Percentiles rank a stretch among this genome's conserved stretches.
Evolutionary conservation across 768 basidiomycete genomes (phyloP).

Genomic region (Mycena leptocephala): DNA sequence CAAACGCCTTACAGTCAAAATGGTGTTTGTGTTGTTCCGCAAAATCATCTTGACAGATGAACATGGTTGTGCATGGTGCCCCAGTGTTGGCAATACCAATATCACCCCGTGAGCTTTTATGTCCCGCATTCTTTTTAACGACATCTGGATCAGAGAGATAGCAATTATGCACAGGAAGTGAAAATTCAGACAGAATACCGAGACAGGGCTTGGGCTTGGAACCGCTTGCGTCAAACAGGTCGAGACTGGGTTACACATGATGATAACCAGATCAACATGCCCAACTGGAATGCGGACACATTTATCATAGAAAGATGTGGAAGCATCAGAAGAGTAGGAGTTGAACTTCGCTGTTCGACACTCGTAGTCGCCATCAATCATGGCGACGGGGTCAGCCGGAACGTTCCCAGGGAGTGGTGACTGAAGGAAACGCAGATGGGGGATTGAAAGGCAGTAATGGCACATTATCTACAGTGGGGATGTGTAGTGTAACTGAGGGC

Average conservation of each 20-base stretch:
- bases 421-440: neutral
- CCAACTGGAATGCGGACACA: neutral
- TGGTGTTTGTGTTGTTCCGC: neutral
- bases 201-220: neutral
- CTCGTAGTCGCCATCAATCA: neutral
- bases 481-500: no score
- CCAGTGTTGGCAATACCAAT: neutral
- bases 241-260: no score
- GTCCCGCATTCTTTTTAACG: neutral
- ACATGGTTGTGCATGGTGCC: neutral
- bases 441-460: neutral
- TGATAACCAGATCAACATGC: no score
- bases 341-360: neutral
- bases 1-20: neutral
- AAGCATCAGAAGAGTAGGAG: neutral
- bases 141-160: neutral
- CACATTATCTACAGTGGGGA: no score
- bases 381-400: neutral
- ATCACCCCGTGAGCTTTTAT: neutral
- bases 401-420: neutral
- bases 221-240: neutral
- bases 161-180: neutral
- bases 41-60: neutral
- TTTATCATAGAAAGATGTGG: no score
- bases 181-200: neutral